Evolutionary conservation across 1,284 basidiomycete species (phyloP).

Genomic region (Leccinum griseonigrum): DNA sequence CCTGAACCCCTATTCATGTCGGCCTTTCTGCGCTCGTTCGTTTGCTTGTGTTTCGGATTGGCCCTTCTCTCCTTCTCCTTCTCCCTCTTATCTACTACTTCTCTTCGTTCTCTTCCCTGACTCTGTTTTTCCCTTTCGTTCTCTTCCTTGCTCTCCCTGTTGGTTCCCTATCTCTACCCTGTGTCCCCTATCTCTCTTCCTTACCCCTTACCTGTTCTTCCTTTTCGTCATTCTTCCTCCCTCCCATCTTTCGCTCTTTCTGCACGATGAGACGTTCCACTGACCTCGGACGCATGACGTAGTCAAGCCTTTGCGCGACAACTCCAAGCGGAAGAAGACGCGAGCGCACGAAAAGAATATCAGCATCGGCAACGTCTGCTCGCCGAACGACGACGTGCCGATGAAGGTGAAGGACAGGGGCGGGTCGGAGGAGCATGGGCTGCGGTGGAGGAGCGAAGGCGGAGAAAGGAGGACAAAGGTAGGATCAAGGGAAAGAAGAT

Average conservation of each 20-base stretch:
- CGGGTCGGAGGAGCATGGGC: neutral
- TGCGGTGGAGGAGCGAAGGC: neutral
- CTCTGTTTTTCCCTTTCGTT: neutral
- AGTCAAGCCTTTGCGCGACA: conserved; percentile 62
- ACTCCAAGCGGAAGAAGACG: conserved; percentile 75
- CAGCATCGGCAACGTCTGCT: conserved; percentile 28
- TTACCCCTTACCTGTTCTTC: neutral
- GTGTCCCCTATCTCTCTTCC: neutral
- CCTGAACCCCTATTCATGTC: neutral
- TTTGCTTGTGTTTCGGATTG: neutral
- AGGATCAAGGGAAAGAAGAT: conserved; percentile 38
- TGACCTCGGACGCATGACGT: neutral
- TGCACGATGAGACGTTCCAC: neutral
- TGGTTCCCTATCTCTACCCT: neutral
- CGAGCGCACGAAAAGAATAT: conserved; percentile 41
- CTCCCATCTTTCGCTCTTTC: neutral
- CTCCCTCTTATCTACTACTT: neutral
- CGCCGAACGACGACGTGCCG: neutral
- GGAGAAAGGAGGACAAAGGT: conserved; percentile 24
- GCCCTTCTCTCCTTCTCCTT: neutral
- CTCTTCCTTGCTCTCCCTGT: neutral
- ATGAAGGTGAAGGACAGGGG: neutral
- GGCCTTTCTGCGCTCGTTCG: neutral
- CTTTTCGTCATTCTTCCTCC: neutral
- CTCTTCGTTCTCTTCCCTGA: neutral